A percentile compares a stretch with the other conserved stretches of the same genome.
These are phyloP conservation scores for Avena insularis DNA, from an alignment of 176 grass and related monocot species.

Conservation along the genomic window DNA sequence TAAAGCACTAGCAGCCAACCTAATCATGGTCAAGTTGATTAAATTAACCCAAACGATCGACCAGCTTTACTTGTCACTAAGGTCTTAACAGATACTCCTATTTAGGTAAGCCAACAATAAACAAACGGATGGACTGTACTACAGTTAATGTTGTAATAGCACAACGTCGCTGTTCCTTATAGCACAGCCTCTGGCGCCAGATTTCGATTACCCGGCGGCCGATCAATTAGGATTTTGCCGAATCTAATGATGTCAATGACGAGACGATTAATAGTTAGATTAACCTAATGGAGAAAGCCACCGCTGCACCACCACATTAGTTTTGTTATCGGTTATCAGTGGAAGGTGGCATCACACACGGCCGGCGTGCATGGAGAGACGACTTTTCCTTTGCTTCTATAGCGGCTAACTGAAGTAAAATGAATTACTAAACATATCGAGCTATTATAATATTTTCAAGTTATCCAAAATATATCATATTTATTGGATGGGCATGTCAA, in stretches of 20 bases:
- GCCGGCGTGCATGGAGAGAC: no score
- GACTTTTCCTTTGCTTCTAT: no score
- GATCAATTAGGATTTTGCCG: constrained; percentile 5
- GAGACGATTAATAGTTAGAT: neutral
- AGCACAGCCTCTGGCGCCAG: neutral
- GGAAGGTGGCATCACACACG: no score
- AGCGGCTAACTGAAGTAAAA: no score
- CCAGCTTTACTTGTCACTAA: neutral
- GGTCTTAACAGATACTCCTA: constrained; percentile 20
- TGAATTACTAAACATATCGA: no score
- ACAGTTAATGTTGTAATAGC: neutral
- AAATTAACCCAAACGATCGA: neutral
- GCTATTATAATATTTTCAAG: no score
- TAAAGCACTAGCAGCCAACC: neutral
- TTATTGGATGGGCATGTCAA: no score
- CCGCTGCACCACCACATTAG: neutral
- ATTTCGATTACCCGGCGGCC: neutral
- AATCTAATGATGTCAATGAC: constrained; percentile 54
- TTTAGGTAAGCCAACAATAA: constrained; percentile 43
- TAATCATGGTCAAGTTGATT: neutral
- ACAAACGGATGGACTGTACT: neutral
- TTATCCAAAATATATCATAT: no score
- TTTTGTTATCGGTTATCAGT: no score
- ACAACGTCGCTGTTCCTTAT: neutral
- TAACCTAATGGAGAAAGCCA: neutral